Evolutionary conservation across 2,329 filamentous ascomycete species (phyloP), one percentile per base, ranked within the genome.

Genomic region (Colletotrichum sp.): DNA sequence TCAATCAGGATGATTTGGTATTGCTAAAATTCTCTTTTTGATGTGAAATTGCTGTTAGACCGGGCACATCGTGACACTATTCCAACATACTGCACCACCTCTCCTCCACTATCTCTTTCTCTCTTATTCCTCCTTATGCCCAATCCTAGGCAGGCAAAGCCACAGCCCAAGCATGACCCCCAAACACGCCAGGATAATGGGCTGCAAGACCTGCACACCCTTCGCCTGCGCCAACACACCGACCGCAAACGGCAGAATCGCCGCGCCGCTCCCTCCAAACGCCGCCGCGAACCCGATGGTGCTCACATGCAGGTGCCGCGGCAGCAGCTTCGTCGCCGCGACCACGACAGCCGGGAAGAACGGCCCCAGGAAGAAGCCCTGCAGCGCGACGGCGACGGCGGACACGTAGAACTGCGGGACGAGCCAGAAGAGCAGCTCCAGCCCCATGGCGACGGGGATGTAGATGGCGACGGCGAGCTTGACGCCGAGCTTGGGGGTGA

Each of bases 361-460:
- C 0, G 95, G 95, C 0, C 95, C 95, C 0, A 97, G 87, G 81
- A 96, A 95, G 87, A 96, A 95, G 0, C 95, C 95, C 76, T 95
- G 90, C 0, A 96, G 82, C 0, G 92, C 87, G 13, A 95, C 92
- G 6, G 93, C 92, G 3, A 96, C 89, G 0, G 94, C 93, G 0
- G 93, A 95, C 7, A 95, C 93, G 80, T 94, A 91, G 82, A 96
- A 95, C 68, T 93, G 90, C 0, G 95, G 95, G 0, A 97, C 93
- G 3, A 96, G 91, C 95, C 95, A 97, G 86, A 96, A 95, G 55
- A 96, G 83, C 1, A 96, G 88, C 79, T 95, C 91, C 7, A 95
- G 87, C 0, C 82, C 91, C 81, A 95, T 92, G 4, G 91, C 89
- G 18, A 92, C 81, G 7, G 90, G 84, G 4, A 96, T 89, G 83